These are phyloP conservation scores for Cunninghamia lanceolata DNA, from an alignment of 75 land plant genomes.

Conservation along the genomic window DNA sequence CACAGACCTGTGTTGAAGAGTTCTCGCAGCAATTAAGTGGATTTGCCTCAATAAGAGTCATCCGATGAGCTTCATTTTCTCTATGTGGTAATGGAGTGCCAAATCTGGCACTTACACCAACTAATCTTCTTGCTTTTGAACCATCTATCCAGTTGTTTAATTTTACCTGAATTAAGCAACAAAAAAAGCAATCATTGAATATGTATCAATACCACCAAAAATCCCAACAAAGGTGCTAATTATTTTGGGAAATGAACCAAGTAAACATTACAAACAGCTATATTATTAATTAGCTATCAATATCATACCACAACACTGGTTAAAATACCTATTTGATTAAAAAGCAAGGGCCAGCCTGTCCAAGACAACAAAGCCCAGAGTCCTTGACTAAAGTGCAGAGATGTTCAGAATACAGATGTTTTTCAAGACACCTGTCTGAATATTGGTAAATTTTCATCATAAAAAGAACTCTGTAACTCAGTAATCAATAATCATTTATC, in stretches of 20 bases:
- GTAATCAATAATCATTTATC: background rate
- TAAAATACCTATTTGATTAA: background rate
- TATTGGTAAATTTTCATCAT: background rate
- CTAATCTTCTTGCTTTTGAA: conserved; percentile 23
- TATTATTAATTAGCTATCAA: background rate
- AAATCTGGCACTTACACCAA: conserved; percentile 84
- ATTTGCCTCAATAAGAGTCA: conserved; percentile 45
- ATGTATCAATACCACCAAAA: background rate
- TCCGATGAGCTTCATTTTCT: conserved; percentile 28
- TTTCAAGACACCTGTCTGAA: background rate
- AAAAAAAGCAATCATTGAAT: background rate
- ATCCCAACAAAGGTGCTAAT: background rate
- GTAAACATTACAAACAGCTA: background rate
- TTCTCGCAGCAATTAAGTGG: conserved; percentile 57
- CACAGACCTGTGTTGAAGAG: conserved; percentile 44
- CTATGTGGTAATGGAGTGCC: conserved; percentile 51
- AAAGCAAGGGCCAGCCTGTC: background rate
- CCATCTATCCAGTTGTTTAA: conserved; percentile 71
- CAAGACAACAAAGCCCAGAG: background rate
- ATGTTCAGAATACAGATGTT: background rate
- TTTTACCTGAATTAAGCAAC: conserved; percentile 66
- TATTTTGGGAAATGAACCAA: background rate
- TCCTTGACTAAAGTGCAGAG: background rate
- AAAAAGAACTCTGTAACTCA: background rate
- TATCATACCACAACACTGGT: background rate